phyloP scores from a whole-genome alignment of 768 basidiomycete species.

The Podaxis sp. region DNA sequence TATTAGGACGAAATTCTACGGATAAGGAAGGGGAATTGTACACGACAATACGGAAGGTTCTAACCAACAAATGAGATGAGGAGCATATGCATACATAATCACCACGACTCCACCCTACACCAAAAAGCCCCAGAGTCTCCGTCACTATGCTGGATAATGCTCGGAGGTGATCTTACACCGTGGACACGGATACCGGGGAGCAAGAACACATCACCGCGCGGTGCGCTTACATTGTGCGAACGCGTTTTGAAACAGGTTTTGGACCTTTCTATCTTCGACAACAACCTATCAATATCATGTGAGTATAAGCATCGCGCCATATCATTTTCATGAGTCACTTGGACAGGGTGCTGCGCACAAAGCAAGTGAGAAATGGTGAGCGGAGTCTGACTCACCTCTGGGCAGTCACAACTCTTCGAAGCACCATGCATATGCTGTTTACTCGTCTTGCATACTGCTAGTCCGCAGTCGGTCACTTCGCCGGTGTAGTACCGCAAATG shows the following conservation, averaged over 20 bases:
- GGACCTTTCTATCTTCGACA: constrained; percentile 40
- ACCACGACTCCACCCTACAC: constrained; percentile 14
- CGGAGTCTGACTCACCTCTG: constrained; percentile 31
- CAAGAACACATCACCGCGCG: constrained; percentile 27
- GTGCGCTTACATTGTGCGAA: constrained; percentile 41
- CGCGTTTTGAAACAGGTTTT: constrained; percentile 47
- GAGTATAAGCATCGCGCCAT: background rate
- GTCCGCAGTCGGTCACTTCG: constrained; percentile 39
- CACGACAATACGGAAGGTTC: constrained; percentile 6
- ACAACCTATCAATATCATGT: constrained; percentile 31
- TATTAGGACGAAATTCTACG: background rate
- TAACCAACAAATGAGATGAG: constrained; percentile 1
- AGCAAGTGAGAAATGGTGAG: too few relatives aligned
- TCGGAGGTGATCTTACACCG: background rate
- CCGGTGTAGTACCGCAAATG: constrained; percentile 51
- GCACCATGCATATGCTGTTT: constrained; percentile 43
- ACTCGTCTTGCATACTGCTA: constrained; percentile 39
- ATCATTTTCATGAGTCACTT: constrained; percentile 1
- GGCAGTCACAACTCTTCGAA: constrained; percentile 40
- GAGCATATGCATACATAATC: constrained; percentile 14
- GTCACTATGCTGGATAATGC: background rate
- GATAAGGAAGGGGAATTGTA: constrained; percentile 1
- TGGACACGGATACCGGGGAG: background rate
- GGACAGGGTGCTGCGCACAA: background rate
- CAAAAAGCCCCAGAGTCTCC: background rate